Percentiles rank a stretch among this genome's conserved stretches.
Evolutionary conservation across 1,284 basidiomycete genomes (phyloP).

Genomic region (Ganoderma meredithae): DNA sequence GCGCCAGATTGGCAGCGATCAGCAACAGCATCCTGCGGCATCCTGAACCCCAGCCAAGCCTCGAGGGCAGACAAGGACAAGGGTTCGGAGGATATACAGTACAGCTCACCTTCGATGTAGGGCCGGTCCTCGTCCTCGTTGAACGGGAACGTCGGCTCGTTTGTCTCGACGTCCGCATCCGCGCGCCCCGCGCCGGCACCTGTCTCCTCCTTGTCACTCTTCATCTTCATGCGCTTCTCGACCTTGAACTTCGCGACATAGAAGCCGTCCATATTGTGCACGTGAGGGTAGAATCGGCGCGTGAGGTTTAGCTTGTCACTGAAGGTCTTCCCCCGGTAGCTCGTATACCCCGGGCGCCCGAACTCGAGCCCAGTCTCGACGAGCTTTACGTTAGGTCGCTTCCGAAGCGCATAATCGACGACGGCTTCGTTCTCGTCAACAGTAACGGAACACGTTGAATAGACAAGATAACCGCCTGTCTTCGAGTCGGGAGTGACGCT

Average conservation of each 20-base stretch:
- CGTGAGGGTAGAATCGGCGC: conserved; percentile 90
- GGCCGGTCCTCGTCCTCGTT: conserved; percentile 74
- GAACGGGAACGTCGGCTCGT: conserved; percentile 50
- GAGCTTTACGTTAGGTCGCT: conserved; percentile 94
- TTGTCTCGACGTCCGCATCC: conserved; percentile 38
- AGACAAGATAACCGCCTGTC: conserved; percentile 95
- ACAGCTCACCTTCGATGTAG: conserved; percentile 69
- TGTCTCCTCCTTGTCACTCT: conserved; percentile 42
- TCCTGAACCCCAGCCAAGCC: not conserved
- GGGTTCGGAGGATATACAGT: not conserved
- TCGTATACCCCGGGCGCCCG: conserved; percentile 91
- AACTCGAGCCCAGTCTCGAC: conserved; percentile 95
- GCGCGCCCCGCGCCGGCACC: conserved; percentile 41
- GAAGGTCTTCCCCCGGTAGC: conserved; percentile 91
- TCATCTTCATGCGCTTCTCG: conserved; percentile 72
- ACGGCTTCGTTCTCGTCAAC: conserved; percentile 99
- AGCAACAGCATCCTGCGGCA: conserved; percentile 17
- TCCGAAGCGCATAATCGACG: conserved; percentile 97
- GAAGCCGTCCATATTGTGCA: conserved; percentile 98
- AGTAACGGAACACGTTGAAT: conserved; percentile 98
- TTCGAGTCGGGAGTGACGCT: conserved; percentile 90
- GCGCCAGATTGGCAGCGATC: conserved; percentile 1
- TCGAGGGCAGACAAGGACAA: conserved; percentile 1
- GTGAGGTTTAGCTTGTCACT: conserved; percentile 83
- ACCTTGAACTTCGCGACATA: conserved; percentile 99